phyloP scores from a whole-genome alignment of 2,329 filamentous ascomycete species.

The Pseudogymnoascus sp. region DNA sequence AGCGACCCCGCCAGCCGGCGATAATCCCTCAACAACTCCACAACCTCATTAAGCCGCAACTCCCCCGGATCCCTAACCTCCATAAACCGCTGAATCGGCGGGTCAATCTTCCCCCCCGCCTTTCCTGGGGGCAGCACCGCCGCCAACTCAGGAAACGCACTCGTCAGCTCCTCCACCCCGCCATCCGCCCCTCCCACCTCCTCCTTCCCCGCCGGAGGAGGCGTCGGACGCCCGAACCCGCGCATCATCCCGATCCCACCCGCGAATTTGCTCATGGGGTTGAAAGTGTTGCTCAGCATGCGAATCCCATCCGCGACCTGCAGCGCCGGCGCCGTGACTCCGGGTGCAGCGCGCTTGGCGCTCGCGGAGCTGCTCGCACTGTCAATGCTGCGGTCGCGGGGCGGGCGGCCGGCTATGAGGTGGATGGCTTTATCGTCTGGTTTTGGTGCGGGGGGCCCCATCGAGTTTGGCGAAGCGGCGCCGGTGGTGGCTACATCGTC shows the following conservation, averaged over 20 bases:
- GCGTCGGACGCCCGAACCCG: conserved; percentile 58
- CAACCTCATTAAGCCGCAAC: conserved; percentile 64
- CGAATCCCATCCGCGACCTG: conserved; percentile 69
- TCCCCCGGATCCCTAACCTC: conserved; percentile 64
- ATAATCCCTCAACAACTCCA: conserved; percentile 67
- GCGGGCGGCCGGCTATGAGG: conserved; percentile 58
- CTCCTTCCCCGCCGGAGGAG: conserved; percentile 35
- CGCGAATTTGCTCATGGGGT: conserved; percentile 73
- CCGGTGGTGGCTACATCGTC: conserved; percentile 32
- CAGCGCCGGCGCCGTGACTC: conserved; percentile 12
- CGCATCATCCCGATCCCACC: conserved; percentile 64
- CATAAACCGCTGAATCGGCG: conserved; percentile 67
- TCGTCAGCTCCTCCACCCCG: conserved; percentile 44
- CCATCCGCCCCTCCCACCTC: conserved; percentile 35
- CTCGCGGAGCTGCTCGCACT: conserved; percentile 58
- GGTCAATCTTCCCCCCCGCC: conserved; percentile 42
- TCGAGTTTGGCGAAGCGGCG: conserved; percentile 36
- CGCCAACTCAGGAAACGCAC: conserved; percentile 55
- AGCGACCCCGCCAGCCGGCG: conserved; percentile 61
- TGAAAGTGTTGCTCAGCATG: conserved; percentile 71
- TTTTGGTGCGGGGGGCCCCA: conserved; percentile 27
- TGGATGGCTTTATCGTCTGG: conserved; percentile 62
- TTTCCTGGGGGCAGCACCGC: conserved; percentile 40
- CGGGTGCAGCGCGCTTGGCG: conserved; percentile 25
- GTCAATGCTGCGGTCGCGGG: conserved; percentile 69